Base-by-base conservation (phyloP, 768 basidiomycete genomes). In the Suillus bovinus region DNA sequence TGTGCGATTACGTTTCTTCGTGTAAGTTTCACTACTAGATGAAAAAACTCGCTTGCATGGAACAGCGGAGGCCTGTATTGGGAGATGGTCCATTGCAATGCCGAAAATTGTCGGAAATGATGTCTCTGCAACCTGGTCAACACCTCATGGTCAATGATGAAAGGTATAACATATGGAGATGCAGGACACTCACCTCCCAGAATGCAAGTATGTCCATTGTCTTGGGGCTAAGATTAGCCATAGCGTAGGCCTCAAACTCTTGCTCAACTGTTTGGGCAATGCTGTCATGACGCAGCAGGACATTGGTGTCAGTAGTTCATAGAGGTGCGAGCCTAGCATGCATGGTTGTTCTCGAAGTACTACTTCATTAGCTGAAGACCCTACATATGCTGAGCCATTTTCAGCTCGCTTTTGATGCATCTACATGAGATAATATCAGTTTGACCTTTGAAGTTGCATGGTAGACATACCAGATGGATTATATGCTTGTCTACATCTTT, bases 51-150 rank as follows among this genome's bases (percentile, higher is more conserved):
- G 63, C 49, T 70, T 61, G 34, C 68, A 66, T n/a, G 70, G 67
- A 11, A 71, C 67, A 22, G 70, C 36, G 8, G 70, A 68, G 22
- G 65, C 70, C 61, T 70, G 70, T 33, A 63, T 60, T 11, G 70
- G 70, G 17, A 71, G 61, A 44, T 60, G 27, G 49, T 67, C 63
- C 34, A 70, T 46, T 17, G 70, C 67, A 31, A 70, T 60, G 22
- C 41, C 41, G 39, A 17, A 59, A 29, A 59, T 33, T 22, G 44
- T 39, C 9, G 16, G 58, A 46, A 59, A 59, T 11, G 24, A 49
- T 22, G 42, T n/a, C n/a, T 44, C n/a, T 44, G 42, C 11, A 14
- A n/a, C 22, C 42, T 44, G 20, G n/a, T 44, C n/a, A 2, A 44
- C n/a, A 22, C 42, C 11, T 44, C n/a, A 11, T 44, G 42, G 22